Evolutionary conservation across 495 filamentous ascomycete species (phyloP), one percentile per base, ranked within the genome.

Genomic region (Filosporella fistucella): DNA sequence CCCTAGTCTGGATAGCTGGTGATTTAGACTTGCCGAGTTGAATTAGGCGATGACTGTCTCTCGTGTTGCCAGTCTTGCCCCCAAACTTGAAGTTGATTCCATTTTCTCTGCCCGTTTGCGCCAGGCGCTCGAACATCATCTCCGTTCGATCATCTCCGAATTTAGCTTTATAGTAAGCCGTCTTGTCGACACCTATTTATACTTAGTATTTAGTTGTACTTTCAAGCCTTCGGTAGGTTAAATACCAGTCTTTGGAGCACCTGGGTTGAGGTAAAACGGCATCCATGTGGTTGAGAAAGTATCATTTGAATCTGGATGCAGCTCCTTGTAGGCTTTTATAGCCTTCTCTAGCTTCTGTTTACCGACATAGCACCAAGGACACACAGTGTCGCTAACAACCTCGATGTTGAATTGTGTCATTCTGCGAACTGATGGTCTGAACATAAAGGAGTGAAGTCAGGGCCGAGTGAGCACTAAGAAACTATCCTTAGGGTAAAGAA

Each of bases 291-390:
- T 74, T 14, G 65, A 71, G 69, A 93, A 91, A 37, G 73, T 86
- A 64, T 91, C 86, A 26, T 64, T 57, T 3, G 66, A 64, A 5
- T 72, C 72, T 1, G 85, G 77, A 41, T 85, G 63, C 20, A 61
- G 60, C 40, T 68, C 59, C 52, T 80, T 76, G 69, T 87, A 87
- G n/a, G 69, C 57, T 2, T 62, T 51, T 52, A 94, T 91, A 22
- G 83, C 88, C 33, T 69, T 69, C 29, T 83, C 75, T 9, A 95
- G 78, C 30, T 85, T 81, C 45, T 77, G 80, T 57, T 85, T 85
- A 57, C 88, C 88, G n/a, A 95, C 69, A 62, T 88, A 94, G 72
- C 89, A 95, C 85, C 78, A 87, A 2, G 88, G 88, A 60, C 89
- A 95, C 48, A 91, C 78, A 16, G 76, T 84, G 68, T 93, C 89